Percentiles rank a stretch among this genome's conserved stretches.
phyloP scores from a whole-genome alignment of 1,284 basidiomycete species.

The Ganoderma boninense region DNA sequence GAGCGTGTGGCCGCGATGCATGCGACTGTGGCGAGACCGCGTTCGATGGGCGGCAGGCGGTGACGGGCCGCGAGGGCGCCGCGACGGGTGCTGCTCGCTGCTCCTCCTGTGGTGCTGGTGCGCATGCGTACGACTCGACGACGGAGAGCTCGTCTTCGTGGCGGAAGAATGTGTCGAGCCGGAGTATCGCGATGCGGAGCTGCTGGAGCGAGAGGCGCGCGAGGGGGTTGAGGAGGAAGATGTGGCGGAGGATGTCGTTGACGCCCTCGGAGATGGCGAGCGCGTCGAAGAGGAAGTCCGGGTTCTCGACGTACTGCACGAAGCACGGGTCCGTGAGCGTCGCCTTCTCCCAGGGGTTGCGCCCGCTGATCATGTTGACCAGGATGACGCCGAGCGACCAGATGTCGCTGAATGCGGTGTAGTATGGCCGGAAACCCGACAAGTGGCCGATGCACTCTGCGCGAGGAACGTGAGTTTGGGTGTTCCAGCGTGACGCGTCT shows the following conservation, averaged over 20 bases:
- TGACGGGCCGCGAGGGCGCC: neutral
- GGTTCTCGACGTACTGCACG: slow-evolving; percentile 49
- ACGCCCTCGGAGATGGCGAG: slow-evolving; percentile 72
- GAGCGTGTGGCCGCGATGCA: neutral
- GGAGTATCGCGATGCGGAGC: slow-evolving; percentile 51
- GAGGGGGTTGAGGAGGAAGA: slow-evolving; percentile 47
- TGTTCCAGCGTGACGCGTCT: neutral
- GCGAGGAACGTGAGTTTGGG: neutral
- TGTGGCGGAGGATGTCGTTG: slow-evolving; percentile 20
- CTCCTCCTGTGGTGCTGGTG: neutral
- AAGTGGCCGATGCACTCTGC: slow-evolving; percentile 36
- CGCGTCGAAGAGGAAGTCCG: slow-evolving; percentile 70
- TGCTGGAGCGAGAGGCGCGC: slow-evolving; percentile 64
- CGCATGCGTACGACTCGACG: slow-evolving; percentile 7
- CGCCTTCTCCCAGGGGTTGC: slow-evolving; percentile 89
- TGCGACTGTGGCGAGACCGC: neutral
- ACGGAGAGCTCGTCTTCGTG: slow-evolving; percentile 30
- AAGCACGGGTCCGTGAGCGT: slow-evolving; percentile 78
- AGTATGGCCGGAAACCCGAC: slow-evolving; percentile 42
- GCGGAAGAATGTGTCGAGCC: slow-evolving; percentile 41
- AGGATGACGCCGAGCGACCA: slow-evolving; percentile 76
- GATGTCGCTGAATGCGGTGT: slow-evolving; percentile 85
- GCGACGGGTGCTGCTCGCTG: neutral
- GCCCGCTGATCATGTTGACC: slow-evolving; percentile 85
- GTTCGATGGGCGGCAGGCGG: neutral